Base-by-base conservation (phyloP, 495 filamentous ascomycete genomes). In the Xylaria palmicola region DNA sequence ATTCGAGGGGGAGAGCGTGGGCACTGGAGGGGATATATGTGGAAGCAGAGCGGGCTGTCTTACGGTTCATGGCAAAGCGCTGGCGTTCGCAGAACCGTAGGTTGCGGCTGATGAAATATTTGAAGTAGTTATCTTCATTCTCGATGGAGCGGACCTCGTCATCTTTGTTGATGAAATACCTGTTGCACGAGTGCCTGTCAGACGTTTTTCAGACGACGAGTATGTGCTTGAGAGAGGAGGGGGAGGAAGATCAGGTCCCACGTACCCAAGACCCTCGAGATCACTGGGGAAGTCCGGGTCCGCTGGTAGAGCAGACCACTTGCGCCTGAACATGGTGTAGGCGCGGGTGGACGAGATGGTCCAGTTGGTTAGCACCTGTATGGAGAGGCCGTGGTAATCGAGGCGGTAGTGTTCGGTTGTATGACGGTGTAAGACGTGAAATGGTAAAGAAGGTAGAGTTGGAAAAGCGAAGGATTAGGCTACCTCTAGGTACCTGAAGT, bases 61-160 rank as follows among this genome's bases (percentile, higher is more conserved):
- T 62, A 90, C 89, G 72, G 67, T 93, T 86, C 74, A 93, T 81
- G 20, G 83, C 79, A 60, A 91, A 90, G 7, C 85, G 78, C 47
- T 88, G 86, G 27, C 84, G 76, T 30, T 87, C 82, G 67, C 92
- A 93, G 75, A 82, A 84, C 39, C 91, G 87, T 17, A 81, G 76
- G 72, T 90, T 89, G 57, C 84, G 86, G 70, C 80, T 86, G 62
- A 89, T 72, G 71, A 83, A 88, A 81, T 78, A 95, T 60, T 88
- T 79, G 76, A 90, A 93, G 66, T 86, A 86, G 68, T 82, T 72
- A 19, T 86, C 79, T 2, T 88, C 85, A 58, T 90, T 74, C 8
- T 81, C 76, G 61, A 89, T 85, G 63, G 77, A 82, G 43, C 87
- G 83, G 63, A 96, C 85, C 67, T 91, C 86, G 65, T 92, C 88